Conservation (phyloP, 208 protist genomes). For the Trypanosoma lewisi region DNA sequence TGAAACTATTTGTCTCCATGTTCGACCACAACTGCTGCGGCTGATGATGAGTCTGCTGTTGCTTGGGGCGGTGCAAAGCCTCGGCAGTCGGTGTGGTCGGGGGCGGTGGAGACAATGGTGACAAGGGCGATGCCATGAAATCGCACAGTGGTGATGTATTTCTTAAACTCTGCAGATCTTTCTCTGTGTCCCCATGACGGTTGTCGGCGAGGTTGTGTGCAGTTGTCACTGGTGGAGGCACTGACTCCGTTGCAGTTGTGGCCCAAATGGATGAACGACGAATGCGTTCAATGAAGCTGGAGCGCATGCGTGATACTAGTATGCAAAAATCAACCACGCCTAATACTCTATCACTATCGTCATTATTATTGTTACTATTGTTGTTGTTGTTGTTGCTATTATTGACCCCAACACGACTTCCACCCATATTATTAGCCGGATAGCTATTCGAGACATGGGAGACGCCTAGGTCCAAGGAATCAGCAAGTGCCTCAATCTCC, state of each 20-base stretch:
- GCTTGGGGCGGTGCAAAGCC: background rate
- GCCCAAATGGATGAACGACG: conserved; percentile 22
- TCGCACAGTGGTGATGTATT: background rate
- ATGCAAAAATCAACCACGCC: conserved; percentile 63
- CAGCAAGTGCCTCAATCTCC: conserved; percentile 60
- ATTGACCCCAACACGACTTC: no score
- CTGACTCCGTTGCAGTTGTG: background rate
- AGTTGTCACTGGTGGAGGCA: background rate
- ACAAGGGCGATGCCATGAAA: background rate
- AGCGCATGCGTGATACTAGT: conserved; percentile 60
- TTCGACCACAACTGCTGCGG: background rate
- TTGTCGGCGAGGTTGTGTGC: background rate
- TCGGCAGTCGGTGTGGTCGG: background rate
- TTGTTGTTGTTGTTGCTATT: no score
- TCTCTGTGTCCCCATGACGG: background rate
- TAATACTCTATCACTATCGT: conserved; percentile 16
- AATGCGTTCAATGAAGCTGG: conserved; percentile 51
- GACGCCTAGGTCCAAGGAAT: conserved; percentile 46
- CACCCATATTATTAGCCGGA: no score
- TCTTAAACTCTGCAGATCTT: background rate
- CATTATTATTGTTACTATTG: conserved; percentile 1
- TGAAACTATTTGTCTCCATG: conserved; percentile 15
- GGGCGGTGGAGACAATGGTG: conserved; percentile 2
- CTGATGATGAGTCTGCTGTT: no score
- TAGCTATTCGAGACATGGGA: background rate